A percentile compares a stretch with the other conserved stretches of the same genome.
phyloP scores from a whole-genome alignment of 495 filamentous ascomycete genomes.

The Penicillium argentinense region DNA sequence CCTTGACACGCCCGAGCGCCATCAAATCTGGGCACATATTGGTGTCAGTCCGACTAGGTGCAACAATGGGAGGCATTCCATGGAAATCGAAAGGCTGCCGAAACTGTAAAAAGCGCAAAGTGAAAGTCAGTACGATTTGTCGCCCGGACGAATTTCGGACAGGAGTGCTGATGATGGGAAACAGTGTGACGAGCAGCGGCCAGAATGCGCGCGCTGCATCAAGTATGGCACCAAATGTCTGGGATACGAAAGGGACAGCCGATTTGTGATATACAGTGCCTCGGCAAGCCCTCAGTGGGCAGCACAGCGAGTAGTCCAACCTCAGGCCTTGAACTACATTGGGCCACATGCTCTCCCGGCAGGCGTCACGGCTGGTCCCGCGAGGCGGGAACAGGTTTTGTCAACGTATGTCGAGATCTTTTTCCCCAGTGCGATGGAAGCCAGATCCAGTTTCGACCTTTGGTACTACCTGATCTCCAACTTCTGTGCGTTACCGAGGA shows the following conservation, averaged over 20 bases:
- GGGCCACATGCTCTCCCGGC: too few species aligned
- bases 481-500: constrained; percentile 1
- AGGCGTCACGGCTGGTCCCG: not conserved
- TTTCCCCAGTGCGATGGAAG: not conserved
- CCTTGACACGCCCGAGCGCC: too few species aligned
- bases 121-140: too few species aligned
- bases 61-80: not conserved
- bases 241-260: not conserved
- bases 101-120: not conserved
- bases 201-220: not conserved
- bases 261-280: not conserved
- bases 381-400: constrained; percentile 1
- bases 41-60: too few species aligned
- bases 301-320: not conserved
- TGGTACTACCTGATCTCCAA: constrained; percentile 6
- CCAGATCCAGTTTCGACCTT: not conserved
- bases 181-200: not conserved
- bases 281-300: not conserved
- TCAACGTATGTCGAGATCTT: constrained; percentile 1
- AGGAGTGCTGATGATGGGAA: not conserved
- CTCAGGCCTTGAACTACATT: too few species aligned
- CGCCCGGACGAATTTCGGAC: too few species aligned
- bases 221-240: not conserved
- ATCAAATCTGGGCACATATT: too few species aligned
- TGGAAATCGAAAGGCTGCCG: not conserved